Evolutionary conservation across 148 eudicot species (phyloP).

Genomic region (Bassia scoparia): DNA sequence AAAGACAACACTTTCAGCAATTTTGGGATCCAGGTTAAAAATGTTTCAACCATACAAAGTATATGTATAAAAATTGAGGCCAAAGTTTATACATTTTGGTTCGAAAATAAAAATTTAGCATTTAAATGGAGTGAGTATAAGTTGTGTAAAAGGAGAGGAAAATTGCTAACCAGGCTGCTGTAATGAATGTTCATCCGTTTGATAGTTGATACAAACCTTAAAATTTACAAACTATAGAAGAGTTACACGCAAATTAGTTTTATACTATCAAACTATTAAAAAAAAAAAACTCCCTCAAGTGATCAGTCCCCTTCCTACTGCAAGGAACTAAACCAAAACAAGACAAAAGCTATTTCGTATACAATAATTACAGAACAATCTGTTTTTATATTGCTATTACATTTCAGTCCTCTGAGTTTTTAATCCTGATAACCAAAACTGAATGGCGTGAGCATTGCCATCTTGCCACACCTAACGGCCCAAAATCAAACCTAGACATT

Average conservation of each 20-base stretch:
- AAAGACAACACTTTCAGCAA: too few relatives aligned
- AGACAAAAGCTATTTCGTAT: background rate
- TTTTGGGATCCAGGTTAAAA: too few relatives aligned
- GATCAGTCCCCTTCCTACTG: background rate
- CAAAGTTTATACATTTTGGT: too few relatives aligned
- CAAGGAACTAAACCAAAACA: background rate
- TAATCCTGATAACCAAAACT: background rate
- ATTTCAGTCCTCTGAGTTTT: background rate
- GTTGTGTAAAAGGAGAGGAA: too few relatives aligned
- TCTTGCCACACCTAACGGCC: constrained; percentile 6
- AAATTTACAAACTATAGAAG: background rate
- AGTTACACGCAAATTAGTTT: too few relatives aligned
- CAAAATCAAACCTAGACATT: background rate
- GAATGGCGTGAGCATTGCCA: background rate
- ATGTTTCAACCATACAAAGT: too few relatives aligned
- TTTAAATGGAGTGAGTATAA: too few relatives aligned
- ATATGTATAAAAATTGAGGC: too few relatives aligned
- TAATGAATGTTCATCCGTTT: background rate
- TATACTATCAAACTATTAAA: too few relatives aligned
- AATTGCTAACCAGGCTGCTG: background rate
- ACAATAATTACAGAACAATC: constrained; percentile 1
- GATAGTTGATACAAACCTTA: background rate
- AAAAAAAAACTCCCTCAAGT: background rate
- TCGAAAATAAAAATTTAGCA: too few relatives aligned
- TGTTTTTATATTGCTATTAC: background rate